Base-by-base conservation (phyloP, 306 rosid genomes). In the Malus orientalis region DNA sequence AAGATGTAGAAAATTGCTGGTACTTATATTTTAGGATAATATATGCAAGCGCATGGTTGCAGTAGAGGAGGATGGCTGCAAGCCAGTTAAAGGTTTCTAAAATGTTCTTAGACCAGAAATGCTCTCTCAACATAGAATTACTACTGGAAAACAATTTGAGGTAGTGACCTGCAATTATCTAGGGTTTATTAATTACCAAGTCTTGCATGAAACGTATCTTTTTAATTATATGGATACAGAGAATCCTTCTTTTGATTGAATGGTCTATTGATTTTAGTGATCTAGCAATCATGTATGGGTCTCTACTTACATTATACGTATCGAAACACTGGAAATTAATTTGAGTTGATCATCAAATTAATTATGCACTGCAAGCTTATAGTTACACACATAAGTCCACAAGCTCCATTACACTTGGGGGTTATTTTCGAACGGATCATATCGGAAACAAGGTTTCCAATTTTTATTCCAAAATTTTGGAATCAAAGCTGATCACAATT, bases 51-150 rank as follows among this genome's bases (percentile, higher is more conserved):
- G 25, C 1, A 49, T 49, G 55, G 55, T 42, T 74, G 86, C 90
- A 87, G 90, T 83, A 81, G 78, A 80, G 90, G 75, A 76, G 78
- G 79, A 77, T 80, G 85, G 83, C 42, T 78, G 74, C 81, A 84
- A 75, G 80, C 79, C 44, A 79, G 33, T 72, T 76, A 85, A 29
- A 51, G 49, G 75, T 84, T 80, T 73, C 63, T 78, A 19, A 81
- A 88, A 88, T 40, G 91, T 69, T 73, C 62, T 79, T 44, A 79
- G 78, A 49, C 19, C 74, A 69, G 85, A 84, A 78, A 76, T 29
- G 73, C 38, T 80, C 29, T 77, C 86, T 27, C 88, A 83, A 30
- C 65, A 70, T 70, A 16, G 57, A 58, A 59, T 8, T 40, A 58
- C 42, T 66, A 29, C 42, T 53, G 85, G 57, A 45, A 80, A 81